Base-by-base conservation (phyloP, 805 yeast species). In the Teunomyces panamensis region DNA sequence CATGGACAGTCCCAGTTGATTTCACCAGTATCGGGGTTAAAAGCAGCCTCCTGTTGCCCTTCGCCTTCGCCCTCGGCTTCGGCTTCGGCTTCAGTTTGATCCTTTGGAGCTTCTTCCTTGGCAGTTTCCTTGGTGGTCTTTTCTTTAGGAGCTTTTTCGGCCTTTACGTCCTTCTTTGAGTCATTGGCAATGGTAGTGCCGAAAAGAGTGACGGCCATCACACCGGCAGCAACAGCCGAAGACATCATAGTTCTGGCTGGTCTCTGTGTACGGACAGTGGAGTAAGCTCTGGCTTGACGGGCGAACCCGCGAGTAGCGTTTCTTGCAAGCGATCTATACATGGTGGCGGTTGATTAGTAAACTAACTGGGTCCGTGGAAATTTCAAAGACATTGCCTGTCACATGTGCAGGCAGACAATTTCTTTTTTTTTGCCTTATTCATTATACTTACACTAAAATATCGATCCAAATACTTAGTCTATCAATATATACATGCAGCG, bases 1-100 rank as follows among this genome's bases (percentile, higher is more conserved):
- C 98, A 92, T n/a, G 99, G 98, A 68, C 99, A 94, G 64, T 94
- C 98, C 99, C 99, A 94, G 80, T 94, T 92, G 71, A 94, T 94
- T 66, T 92, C 98, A 28, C 99, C 99, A 2, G 99, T 94, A 60
- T 88, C 96, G 28, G 97, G 97, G 72, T 92, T 82, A 70, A 82
- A 92, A 3, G 98, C 97, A 33, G 89, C 87, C 16, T 70, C 68
- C 39, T 69, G 77, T 39, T 70, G 74, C 35, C 62, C 68, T 43
- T 62, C 72, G 43, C 43, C 36, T 24, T 42, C 34, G 30, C 9
- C 30, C 8, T 17, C 46, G 14, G 11, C 50, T 10, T 24, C 42
- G 9, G 16, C 46, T 20, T 34, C 33, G n/a, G 47, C 47, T 24
- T 28, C 30, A 10, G 42, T 35, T n/a, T 37, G 46, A 3, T n/a